Percentiles rank a stretch among this genome's conserved stretches.
phyloP scores from a whole-genome alignment of 805 yeast genomes.

The Wickerhamomyces subpelliculosus region DNA sequence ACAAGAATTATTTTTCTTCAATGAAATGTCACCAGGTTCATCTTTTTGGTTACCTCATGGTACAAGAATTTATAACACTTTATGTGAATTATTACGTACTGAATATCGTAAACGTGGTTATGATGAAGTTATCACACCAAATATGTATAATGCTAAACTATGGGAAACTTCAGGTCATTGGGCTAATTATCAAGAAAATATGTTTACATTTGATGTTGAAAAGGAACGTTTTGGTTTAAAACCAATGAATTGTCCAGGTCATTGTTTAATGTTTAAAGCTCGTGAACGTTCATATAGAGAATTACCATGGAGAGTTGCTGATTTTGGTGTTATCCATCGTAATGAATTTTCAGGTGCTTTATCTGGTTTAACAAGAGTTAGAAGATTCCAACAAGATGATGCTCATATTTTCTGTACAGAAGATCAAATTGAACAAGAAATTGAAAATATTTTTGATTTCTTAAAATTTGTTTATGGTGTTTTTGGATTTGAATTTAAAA shows the following conservation, averaged over 20 bases:
- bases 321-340: constrained; percentile 95
- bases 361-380: constrained; percentile 91
- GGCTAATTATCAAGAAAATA: constrained; percentile 95
- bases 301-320: constrained; percentile 98
- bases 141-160: constrained; percentile 93
- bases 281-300: constrained; percentile 95
- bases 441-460: constrained; percentile 79
- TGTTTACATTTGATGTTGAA: constrained; percentile 95
- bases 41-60: constrained; percentile 99
- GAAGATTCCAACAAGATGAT: constrained; percentile 99
- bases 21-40: constrained; percentile 96
- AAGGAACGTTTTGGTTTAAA: constrained; percentile 92
- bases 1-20: constrained; percentile 91
- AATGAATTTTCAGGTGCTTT: constrained; percentile 95
- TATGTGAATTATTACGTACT: constrained; percentile 68
- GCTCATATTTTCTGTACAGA: constrained; percentile 95
- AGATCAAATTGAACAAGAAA: constrained; percentile 85
- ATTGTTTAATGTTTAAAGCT: constrained; percentile 85
- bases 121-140: constrained; percentile 98
- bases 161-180: constrained; percentile 99
- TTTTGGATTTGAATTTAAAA: constrained; percentile 90
- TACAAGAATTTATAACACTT: constrained; percentile 88
- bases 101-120: constrained; percentile 93
- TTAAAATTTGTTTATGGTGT: constrained; percentile 80
- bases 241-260: constrained; percentile 93